Base-by-base conservation (phyloP, 176 grass and related monocot species). In the Avena insularis region DNA sequence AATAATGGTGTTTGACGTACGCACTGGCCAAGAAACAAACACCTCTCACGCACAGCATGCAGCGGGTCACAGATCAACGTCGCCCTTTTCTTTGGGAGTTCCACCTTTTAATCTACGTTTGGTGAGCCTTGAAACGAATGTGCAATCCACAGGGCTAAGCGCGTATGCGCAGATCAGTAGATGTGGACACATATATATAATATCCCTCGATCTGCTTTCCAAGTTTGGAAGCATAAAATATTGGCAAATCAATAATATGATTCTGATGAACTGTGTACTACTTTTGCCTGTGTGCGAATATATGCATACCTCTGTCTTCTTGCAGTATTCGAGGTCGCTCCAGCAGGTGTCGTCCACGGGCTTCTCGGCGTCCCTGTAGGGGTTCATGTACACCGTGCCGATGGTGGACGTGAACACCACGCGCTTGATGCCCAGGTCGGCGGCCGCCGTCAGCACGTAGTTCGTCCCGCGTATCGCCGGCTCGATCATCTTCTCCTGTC, bases 321-420 rank as follows among this genome's bases (percentile, higher is more conserved):
- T 95, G 92, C 95, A 97, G 87, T 91, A 97, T 0, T 95, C 92
- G 9, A 97, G 87, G 79, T 97, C 95, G 35, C 92, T 95, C 95
- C 95, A 97, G 85, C 92, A 97, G 5, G 85, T 88, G 71, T 93
- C 92, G 20, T 95, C 95, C 6, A 97, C 91, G 9, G 79, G 83
- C 54, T 64, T 87, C 46, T 68, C 86, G 0, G 87, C 31, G 59
- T 82, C 86, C 20, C 79, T 87, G 57, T 84, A 75, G 38, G 95
- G 95, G 89, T 93, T 95, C 95, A 97, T 93, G 82, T 95, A 95
- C 36, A 97, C 89, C 8, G 95, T 66, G 11, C 95, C 95, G 12
- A 95, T 91, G 19, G 95, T 93, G 4, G 95, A 97, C 31, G 95
- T 97, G 91, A 97, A 91, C 48, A 97, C 82, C 10, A 95, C 87